These are phyloP conservation scores for Sporisorium iseilematis-ciliati DNA, from an alignment of 1,284 basidiomycete species.

Conservation along the genomic window DNA sequence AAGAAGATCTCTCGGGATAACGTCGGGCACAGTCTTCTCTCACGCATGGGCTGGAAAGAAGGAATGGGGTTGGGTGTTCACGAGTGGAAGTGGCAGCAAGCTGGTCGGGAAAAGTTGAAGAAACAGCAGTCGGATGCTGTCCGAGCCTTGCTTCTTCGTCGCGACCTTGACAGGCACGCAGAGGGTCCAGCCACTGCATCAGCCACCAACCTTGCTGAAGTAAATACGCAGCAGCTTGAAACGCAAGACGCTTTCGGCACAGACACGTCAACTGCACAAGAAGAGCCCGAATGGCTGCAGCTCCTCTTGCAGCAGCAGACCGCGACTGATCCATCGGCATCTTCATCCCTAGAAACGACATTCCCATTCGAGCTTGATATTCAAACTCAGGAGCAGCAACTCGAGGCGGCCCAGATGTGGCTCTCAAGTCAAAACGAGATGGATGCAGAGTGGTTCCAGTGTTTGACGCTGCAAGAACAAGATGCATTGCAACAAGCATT, in stretches of 20 bases:
- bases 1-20: constrained; percentile 40
- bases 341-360: background rate
- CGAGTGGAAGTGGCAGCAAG: constrained; percentile 46
- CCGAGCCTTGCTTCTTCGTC: constrained; percentile 14
- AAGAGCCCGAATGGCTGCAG: constrained; percentile 21
- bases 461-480: constrained; percentile 12
- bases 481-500: constrained; percentile 17
- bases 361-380: constrained; percentile 15
- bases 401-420: constrained; percentile 16
- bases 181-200: background rate
- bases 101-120: constrained; percentile 16
- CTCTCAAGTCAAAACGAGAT: constrained; percentile 4
- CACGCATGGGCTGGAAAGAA: constrained; percentile 50
- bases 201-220: background rate
- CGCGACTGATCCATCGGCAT: background rate
- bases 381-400: background rate
- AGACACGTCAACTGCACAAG: background rate
- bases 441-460: constrained; percentile 22
- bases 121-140: constrained; percentile 25
- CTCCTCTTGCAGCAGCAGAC: constrained; percentile 4
- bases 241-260: too few species aligned
- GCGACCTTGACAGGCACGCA: too few species aligned
- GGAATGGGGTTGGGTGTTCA: constrained; percentile 46
- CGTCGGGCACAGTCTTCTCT: constrained; percentile 40
- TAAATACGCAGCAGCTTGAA: background rate